Evolutionary conservation across 306 rosid species (phyloP).

Genomic region (Gleditsia sinensis): DNA sequence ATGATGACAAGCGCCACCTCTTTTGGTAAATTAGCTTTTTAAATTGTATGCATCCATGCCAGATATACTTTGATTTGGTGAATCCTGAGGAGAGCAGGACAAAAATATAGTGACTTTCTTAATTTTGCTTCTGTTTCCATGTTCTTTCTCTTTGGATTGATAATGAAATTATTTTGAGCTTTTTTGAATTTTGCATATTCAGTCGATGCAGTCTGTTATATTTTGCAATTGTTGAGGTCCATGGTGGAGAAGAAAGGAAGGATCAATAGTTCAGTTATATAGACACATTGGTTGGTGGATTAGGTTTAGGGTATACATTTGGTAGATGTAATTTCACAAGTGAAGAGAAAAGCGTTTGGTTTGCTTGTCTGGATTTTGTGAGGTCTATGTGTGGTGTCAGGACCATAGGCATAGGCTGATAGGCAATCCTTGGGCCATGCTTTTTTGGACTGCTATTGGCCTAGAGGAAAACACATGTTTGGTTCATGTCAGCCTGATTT

Average conservation of each 20-base stretch:
- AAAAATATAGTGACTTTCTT: neutral
- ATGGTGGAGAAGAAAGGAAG: neutral
- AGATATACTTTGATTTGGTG: neutral
- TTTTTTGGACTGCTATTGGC: neutral
- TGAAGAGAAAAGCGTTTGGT: neutral
- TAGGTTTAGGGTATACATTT: neutral
- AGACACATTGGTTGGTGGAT: neutral
- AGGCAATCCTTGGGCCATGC: neutral
- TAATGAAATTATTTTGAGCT: neutral
- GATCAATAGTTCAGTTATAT: neutral
- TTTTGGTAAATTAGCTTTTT: neutral
- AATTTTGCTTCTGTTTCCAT: neutral
- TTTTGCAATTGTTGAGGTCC: neutral
- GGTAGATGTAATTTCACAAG: neutral
- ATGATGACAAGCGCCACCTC: neutral
- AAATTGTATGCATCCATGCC: neutral
- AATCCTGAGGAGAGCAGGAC: neutral
- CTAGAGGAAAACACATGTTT: neutral
- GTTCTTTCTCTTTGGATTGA: neutral
- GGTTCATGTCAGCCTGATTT: neutral
- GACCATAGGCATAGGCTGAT: no score
- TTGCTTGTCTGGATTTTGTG: neutral
- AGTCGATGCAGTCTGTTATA: neutral
- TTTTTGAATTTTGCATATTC: neutral
- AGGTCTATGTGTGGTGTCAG: neutral